phyloP scores from a whole-genome alignment of 768 basidiomycete species.

The Lepiota subincarnata region DNA sequence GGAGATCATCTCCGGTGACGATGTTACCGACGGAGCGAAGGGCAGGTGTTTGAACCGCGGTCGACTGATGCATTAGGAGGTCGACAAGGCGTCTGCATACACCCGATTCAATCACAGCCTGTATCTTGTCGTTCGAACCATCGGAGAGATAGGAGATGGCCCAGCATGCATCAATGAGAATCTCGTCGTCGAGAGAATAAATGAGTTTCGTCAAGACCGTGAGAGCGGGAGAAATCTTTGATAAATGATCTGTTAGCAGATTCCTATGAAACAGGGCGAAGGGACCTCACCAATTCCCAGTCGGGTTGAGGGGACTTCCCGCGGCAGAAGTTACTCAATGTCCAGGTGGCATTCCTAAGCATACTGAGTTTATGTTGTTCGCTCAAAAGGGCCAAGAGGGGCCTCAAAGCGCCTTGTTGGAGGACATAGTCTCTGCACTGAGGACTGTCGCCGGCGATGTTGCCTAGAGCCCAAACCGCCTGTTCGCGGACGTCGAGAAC shows the following conservation, averaged over 20 bases:
- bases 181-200: constrained; percentile 98
- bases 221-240: constrained; percentile 91
- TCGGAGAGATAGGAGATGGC: constrained; percentile 99
- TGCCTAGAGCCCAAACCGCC: constrained; percentile 98
- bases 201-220: constrained; percentile 97
- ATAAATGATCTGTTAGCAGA: constrained; percentile 16
- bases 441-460: constrained; percentile 98
- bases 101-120: constrained; percentile 97
- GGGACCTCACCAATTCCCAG: constrained; percentile 82
- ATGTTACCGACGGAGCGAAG: constrained; percentile 98
- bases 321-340: constrained; percentile 97
- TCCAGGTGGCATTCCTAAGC: constrained; percentile 99
- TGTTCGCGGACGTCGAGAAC: constrained; percentile 98
- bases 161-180: constrained; percentile 99
- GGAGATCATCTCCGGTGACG: constrained; percentile 97
- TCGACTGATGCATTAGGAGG: constrained; percentile 89
- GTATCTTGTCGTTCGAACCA: constrained; percentile 98
- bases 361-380: constrained; percentile 99
- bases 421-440: constrained; percentile 97
- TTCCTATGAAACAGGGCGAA: constrained; percentile 4
- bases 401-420: constrained; percentile 87
- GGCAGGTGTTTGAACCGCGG: constrained; percentile 97
- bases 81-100: constrained; percentile 97
- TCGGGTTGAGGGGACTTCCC: constrained; percentile 98
- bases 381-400: constrained; percentile 83